Evolutionary conservation across 1,284 basidiomycete genomes (phyloP), one percentile per base, ranked within the genome.

Genomic region (Garcileccinum viscosum): DNA sequence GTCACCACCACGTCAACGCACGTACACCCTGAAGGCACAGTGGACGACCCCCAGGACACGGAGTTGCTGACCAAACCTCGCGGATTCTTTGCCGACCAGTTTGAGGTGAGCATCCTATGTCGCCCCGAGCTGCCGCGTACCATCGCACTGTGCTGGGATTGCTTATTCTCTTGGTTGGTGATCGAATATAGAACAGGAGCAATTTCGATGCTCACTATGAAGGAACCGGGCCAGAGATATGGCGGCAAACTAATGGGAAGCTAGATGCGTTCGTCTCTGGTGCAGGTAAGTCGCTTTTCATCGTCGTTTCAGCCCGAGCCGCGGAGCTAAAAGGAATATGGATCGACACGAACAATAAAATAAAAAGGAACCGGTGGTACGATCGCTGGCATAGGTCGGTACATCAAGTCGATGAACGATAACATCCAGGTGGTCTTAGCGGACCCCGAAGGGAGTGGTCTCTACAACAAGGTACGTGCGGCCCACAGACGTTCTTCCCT

Each of bases 161-260:
- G 3, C 24, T 50, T 14, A 27, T 27, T 50, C 37, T 33, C 33
- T 3, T 37, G n/a, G 38, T 60, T 30, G 19, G 30, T 65, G 24
- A 24, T n/a, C 7, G 6, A n/a, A 32, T 66, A 40, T 75, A 96
- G 91, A 99, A 97, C 80, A 86, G 86, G 71, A 95, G 93, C 76
- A 99, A 99, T 77, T 96, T 92, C 78, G 86, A 92, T 70, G 96
- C 97, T 1, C 98, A 99, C 79, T 95, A 90, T 75, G 82, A 90
- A 44, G 94, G 95, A 1, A 99, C 97, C 0, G 98, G 95, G 0
- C 96, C 96, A 0, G 98, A 99, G 82, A 96, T 99, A 50, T 96
- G 96, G 92, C 86, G 92, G 63, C 98, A 99, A 78, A 96, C 95
- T 1, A 92, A 90, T 72, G 96, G 96, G 1, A 82, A 84, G 30